Conservation (phyloP, 129 eudicot genomes). For the Glebionis coronaria region DNA sequence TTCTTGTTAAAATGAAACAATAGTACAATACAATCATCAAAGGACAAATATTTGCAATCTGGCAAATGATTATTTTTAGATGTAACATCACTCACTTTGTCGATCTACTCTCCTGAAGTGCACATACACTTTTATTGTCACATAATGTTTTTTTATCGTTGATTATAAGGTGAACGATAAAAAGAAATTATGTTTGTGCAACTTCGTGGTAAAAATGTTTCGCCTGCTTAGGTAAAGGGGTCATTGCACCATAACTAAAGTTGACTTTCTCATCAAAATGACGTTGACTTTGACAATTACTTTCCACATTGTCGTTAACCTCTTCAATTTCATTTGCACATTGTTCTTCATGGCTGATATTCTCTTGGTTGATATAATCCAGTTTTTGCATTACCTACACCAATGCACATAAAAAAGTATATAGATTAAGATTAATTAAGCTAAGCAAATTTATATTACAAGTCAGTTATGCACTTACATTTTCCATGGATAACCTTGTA, state of each 20-base stretch:
- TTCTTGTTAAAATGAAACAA: too few relatives aligned
- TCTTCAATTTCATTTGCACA: conserved; percentile 12
- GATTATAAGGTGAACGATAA: neutral
- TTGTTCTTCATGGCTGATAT: neutral
- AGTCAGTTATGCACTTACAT: conserved; percentile 28
- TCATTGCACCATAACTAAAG: conserved; percentile 7
- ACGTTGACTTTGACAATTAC: conserved; percentile 11
- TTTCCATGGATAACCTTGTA: conserved; percentile 30
- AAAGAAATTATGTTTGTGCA: conserved; percentile 2
- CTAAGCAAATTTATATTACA: neutral
- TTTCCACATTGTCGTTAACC: conserved; percentile 14
- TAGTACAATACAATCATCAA: too few relatives aligned
- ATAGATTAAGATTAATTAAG: neutral
- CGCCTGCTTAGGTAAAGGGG: conserved; percentile 35
- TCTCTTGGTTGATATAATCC: conserved; percentile 24
- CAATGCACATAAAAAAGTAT: neutral
- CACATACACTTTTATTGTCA: conserved; percentile 6
- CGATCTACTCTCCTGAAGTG: neutral
- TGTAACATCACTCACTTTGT: too few relatives aligned
- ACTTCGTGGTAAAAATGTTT: conserved; percentile 33
- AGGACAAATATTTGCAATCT: too few relatives aligned
- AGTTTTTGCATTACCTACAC: conserved; percentile 27
- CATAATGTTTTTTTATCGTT: neutral
- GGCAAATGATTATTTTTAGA: too few relatives aligned
- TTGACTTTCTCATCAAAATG: conserved; percentile 16